Evolutionary conservation across 225 moss, liverwort and hornwort species (phyloP).

Genomic region (Rhytidiadelphus loreus): DNA sequence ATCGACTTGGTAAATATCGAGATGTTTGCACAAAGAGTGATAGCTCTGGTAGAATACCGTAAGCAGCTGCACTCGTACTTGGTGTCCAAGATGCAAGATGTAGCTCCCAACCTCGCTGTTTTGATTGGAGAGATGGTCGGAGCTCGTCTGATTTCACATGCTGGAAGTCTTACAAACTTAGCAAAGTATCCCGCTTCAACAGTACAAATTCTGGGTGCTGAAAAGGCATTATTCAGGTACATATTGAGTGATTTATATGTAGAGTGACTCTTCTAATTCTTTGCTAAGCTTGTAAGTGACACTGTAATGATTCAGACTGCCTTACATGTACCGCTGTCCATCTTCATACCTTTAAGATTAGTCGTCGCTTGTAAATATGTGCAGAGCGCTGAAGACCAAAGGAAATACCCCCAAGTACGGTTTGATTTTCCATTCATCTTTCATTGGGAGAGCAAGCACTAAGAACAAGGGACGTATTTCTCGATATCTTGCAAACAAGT

Average conservation of each 20-base stretch:
- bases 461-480: slow-evolving; percentile 93
- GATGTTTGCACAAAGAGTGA: slow-evolving; percentile 67
- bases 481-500: slow-evolving; percentile 93
- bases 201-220: slow-evolving; percentile 89
- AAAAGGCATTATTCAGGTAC: slow-evolving; percentile 93
- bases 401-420: slow-evolving; percentile 95
- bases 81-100: slow-evolving; percentile 90
- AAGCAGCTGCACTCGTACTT: slow-evolving; percentile 89
- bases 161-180: slow-evolving; percentile 88
- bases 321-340: not conserved
- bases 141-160: slow-evolving; percentile 92
- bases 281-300: not conserved
- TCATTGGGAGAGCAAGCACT: slow-evolving; percentile 77
- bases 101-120: slow-evolving; percentile 85
- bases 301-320: not conserved
- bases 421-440: slow-evolving; percentile 87
- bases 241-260: not conserved
- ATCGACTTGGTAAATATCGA: slow-evolving; percentile 92
- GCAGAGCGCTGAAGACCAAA: slow-evolving; percentile 93
- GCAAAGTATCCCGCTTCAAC: slow-evolving; percentile 96
- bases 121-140: slow-evolving; percentile 97
- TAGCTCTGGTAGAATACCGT: slow-evolving; percentile 73
- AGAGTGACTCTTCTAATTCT: not conserved
- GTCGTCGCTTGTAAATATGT: not conserved
- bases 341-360: not conserved